Evolutionary conservation across 2,329 filamentous ascomycete species (phyloP).

Genomic region (Botryosphaeria dothidea): DNA sequence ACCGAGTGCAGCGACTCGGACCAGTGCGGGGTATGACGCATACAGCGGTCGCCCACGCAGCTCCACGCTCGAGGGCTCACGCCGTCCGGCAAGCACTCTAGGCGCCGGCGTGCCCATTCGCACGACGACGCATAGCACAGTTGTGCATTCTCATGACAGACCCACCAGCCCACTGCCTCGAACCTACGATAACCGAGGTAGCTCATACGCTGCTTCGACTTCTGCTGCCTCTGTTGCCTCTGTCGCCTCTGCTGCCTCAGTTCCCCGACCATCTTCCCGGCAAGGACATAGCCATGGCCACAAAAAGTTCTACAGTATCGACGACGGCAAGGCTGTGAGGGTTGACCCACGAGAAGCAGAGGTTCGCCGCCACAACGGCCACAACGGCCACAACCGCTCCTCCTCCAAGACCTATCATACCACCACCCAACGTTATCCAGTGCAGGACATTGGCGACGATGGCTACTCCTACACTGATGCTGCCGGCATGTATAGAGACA

Average conservation of each 20-base stretch:
- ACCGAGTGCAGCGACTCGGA: conserved; percentile 30
- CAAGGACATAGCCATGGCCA: conserved; percentile 32
- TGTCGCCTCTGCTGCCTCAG: conserved; percentile 29
- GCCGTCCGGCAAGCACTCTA: conserved; percentile 39
- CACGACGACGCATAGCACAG: conserved; percentile 27
- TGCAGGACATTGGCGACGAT: conserved; percentile 40
- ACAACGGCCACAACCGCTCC: conserved; percentile 14
- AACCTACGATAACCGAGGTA: conserved; percentile 35
- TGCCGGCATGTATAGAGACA: conserved; percentile 52
- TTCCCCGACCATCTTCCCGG: conserved; percentile 1
- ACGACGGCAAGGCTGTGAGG: conserved; percentile 39
- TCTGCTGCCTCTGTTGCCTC: conserved; percentile 32
- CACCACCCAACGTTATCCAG: conserved; percentile 26
- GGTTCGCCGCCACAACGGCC: background rate
- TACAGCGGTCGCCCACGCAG: conserved; percentile 49
- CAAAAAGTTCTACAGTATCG: conserved; percentile 52
- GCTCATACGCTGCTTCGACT: conserved; percentile 36
- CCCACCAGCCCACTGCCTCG: conserved; percentile 45
- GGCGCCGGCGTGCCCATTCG: conserved; percentile 33
- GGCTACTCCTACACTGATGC: conserved; percentile 53
- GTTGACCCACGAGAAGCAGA: conserved; percentile 18
- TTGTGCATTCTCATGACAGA: conserved; percentile 27
- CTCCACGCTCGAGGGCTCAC: conserved; percentile 41
- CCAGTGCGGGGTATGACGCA: conserved; percentile 41
- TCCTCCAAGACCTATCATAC: conserved; percentile 23